Conservation (phyloP, 345 rosid species). For the Brassica nigra region DNA sequence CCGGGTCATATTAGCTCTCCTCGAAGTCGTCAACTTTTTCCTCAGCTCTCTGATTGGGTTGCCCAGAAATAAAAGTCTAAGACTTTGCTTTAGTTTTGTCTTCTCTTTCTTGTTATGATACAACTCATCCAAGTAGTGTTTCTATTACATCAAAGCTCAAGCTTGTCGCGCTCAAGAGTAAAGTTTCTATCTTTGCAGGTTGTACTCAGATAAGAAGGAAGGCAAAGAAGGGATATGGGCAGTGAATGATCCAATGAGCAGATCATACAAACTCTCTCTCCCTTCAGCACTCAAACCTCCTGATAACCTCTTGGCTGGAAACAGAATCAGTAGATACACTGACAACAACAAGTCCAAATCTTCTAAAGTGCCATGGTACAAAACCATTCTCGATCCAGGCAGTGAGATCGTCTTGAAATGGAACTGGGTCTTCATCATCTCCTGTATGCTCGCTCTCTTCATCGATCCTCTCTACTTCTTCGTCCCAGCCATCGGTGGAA, state of each 20-base stretch:
- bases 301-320: slow-evolving; percentile 52
- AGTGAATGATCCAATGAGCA: slow-evolving; percentile 49
- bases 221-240: slow-evolving; percentile 48
- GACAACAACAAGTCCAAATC: slow-evolving; percentile 52
- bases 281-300: slow-evolving; percentile 55
- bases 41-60: slow-evolving; percentile 10
- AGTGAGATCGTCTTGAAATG: slow-evolving; percentile 77
- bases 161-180: too few species aligned
- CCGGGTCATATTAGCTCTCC: slow-evolving; percentile 24
- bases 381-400: slow-evolving; percentile 80
- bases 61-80: slow-evolving; percentile 15
- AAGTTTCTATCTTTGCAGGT: slow-evolving; percentile 49
- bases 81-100: slow-evolving; percentile 18
- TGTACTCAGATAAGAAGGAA: slow-evolving; percentile 63
- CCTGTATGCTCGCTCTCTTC: slow-evolving; percentile 84
- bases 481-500: slow-evolving; percentile 63
- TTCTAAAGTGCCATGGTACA: slow-evolving; percentile 58
- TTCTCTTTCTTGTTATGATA: not conserved
- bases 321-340: slow-evolving; percentile 45
- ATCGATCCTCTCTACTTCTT: slow-evolving; percentile 84
- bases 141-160: not conserved
- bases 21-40: not conserved
- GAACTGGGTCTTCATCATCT: slow-evolving; percentile 79
- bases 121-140: not conserved
- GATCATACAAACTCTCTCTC: slow-evolving; percentile 52